These are phyloP conservation scores for Fragaria iinumae DNA, from an alignment of 306 rosid genomes.

Conservation along the genomic window DNA sequence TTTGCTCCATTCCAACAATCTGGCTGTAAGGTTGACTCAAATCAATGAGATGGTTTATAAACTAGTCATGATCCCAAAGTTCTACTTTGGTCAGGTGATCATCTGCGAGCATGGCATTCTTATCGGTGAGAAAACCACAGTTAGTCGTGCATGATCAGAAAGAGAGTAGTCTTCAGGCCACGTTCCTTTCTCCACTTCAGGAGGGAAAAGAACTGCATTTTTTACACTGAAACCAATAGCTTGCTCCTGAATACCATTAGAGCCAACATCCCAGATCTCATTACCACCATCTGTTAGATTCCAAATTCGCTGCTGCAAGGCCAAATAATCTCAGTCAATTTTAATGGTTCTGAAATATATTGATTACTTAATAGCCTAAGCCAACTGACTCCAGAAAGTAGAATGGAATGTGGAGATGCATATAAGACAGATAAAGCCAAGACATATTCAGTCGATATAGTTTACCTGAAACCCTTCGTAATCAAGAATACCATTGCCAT, in stretches of 20 bases:
- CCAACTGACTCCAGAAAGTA: neutral
- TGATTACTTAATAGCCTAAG: neutral
- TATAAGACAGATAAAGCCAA: neutral
- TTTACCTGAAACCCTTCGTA: conserved; percentile 65
- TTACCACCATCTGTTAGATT: conserved; percentile 45
- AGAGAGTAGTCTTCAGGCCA: conserved; percentile 94
- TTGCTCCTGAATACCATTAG: conserved; percentile 48
- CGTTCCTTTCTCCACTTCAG: conserved; percentile 86
- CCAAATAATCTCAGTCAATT: conserved; percentile 13
- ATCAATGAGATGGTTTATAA: conserved; percentile 20
- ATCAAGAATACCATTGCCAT: conserved; percentile 62
- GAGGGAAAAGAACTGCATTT: conserved; percentile 83
- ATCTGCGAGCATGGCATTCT: conserved; percentile 75
- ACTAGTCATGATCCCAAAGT: conserved; percentile 22
- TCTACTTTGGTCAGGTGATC: conserved; percentile 7
- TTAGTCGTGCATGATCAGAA: conserved; percentile 91
- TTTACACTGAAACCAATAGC: conserved; percentile 74
- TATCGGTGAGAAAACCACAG: conserved; percentile 81
- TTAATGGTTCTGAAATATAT: neutral
- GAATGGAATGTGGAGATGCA: neutral
- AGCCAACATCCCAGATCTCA: conserved; percentile 27
- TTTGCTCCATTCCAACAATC: neutral
- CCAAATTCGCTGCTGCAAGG: conserved; percentile 81
- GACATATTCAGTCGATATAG: conserved; percentile 9
- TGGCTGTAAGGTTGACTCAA: conserved; percentile 15